Evolutionary conservation across 2,329 filamentous ascomycete species (phyloP).

Genomic region (Macrophomina pseudophaseolina): DNA sequence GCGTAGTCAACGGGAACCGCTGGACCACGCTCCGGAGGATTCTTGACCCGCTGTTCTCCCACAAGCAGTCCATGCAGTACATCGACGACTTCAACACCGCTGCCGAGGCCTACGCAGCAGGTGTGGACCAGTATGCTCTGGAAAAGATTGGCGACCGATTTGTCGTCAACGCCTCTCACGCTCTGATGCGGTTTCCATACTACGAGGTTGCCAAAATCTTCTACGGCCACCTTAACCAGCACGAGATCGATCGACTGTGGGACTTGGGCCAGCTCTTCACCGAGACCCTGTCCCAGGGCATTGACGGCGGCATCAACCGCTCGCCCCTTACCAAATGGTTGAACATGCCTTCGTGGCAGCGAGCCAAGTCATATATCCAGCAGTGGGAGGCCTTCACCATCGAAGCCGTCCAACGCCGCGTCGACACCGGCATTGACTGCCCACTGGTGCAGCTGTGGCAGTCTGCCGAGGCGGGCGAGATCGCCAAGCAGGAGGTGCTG

Average conservation of each 20-base stretch:
- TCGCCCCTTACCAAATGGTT: constrained; percentile 1
- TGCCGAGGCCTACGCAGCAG: not conserved
- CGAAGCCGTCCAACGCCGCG: not conserved
- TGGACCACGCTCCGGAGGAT: constrained; percentile 20
- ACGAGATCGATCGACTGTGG: constrained; percentile 24
- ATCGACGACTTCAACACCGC: constrained; percentile 14
- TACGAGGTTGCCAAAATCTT: constrained; percentile 19
- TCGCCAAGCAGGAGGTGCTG: constrained; percentile 4
- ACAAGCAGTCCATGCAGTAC: constrained; percentile 14
- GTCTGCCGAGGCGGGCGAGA: not conserved
- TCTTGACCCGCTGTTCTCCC: constrained; percentile 20
- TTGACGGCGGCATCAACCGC: constrained; percentile 20
- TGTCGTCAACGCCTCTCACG: constrained; percentile 12
- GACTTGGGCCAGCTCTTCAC: constrained; percentile 22
- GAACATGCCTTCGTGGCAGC: not conserved
- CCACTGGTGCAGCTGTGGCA: not conserved
- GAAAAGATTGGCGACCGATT: not conserved
- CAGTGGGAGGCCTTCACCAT: constrained; percentile 24
- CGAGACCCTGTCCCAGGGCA: not conserved
- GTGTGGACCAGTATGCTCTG: not conserved
- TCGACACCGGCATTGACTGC: not conserved
- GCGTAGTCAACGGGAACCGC: constrained; percentile 24
- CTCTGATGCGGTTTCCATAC: constrained; percentile 26
- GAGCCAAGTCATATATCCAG: not conserved
- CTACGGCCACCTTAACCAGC: constrained; percentile 7